Evolutionary conservation across 306 rosid genomes (phyloP), one percentile per base, ranked within the genome.

Genomic region (Prunus armeniaca): DNA sequence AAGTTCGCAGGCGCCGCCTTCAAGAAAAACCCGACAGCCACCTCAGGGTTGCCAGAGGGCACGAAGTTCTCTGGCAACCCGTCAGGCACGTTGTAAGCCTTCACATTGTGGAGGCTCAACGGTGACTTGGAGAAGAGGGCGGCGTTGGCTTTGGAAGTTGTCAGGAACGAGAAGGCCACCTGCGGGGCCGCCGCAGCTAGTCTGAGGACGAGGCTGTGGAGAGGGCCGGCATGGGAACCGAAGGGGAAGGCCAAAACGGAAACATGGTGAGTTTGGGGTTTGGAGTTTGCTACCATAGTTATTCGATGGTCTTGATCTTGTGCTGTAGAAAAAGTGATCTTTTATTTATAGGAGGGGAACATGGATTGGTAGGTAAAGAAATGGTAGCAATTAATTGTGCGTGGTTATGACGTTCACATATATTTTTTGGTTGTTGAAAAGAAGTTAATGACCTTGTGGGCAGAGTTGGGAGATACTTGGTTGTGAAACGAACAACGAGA

Each of bases 221-320:
- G 83, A 3, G 92, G 93, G 4, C 38, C 66, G 1, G 93, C 90
- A 49, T 91, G 96, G 6, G 89, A 17, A 2, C 93, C 89, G 58
- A 84, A 91, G 2, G 96, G 93, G 51, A 87, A 91, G 3, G 89
- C 89, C 51, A 87, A 46, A 17, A 83, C 84, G 1, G 86, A 86
- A 17, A 91, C 87, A 18, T 91, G 93, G 14, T 46, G 15, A 12
- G 51, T 46, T 46, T 46, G 51, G 51, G 51, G 15, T 46, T 46
- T 46, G 51, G 51, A 46, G 51, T 0, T 46, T 46, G 15, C 51
- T 9, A 46, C 51, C 51, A 46, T 46, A 46, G 51, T 46, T 46
- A 34, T 34, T 34, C 2, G 38, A 34, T 34, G 38, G 38, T 5
- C 8, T 5, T 34, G 8, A 34, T 34, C 38, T 34, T 34, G 38